phyloP scores from a whole-genome alignment of 2,329 filamentous ascomycete genomes.

The Arthrobotrys sphaeroides region DNA sequence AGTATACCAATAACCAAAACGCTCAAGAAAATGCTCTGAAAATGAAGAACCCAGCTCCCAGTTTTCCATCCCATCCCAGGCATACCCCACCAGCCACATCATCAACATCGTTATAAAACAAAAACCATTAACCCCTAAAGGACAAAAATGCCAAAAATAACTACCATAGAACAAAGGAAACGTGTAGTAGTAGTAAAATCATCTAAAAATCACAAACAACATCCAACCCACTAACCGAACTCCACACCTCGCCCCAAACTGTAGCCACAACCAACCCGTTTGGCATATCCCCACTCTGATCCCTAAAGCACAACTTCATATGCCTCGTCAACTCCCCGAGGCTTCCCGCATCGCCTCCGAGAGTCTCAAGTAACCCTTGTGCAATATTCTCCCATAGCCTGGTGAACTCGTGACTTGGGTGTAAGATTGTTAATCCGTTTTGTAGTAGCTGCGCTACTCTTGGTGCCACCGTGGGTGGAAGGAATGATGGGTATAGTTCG shows the following conservation, averaged over 20 bases:
- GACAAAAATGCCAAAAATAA: conserved; percentile 15
- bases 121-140: conserved; percentile 9
- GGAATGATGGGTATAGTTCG: conserved; percentile 40
- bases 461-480: conserved; percentile 13
- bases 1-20: not conserved
- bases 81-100: conserved; percentile 24
- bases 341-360: conserved; percentile 19
- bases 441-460: conserved; percentile 46
- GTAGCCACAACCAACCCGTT: conserved; percentile 45
- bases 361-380: conserved; percentile 39
- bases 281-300: conserved; percentile 15
- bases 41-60: conserved; percentile 16
- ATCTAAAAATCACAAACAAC: conserved; percentile 52
- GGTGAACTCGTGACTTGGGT: conserved; percentile 35
- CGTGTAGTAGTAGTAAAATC: no score
- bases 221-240: conserved; percentile 30
- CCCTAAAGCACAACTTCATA: conserved; percentile 52
- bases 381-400: conserved; percentile 53
- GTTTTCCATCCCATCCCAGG: conserved; percentile 21
- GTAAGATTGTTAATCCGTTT: conserved; percentile 45
- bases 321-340: conserved; percentile 51
- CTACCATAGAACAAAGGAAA: not conserved
- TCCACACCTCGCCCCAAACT: conserved; percentile 49
- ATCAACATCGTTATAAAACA: conserved; percentile 5
- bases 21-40: conserved; percentile 9